These are phyloP conservation scores for Colletotrichum magnum DNA, from an alignment of 2,329 filamentous ascomycete species.

Conservation along the genomic window DNA sequence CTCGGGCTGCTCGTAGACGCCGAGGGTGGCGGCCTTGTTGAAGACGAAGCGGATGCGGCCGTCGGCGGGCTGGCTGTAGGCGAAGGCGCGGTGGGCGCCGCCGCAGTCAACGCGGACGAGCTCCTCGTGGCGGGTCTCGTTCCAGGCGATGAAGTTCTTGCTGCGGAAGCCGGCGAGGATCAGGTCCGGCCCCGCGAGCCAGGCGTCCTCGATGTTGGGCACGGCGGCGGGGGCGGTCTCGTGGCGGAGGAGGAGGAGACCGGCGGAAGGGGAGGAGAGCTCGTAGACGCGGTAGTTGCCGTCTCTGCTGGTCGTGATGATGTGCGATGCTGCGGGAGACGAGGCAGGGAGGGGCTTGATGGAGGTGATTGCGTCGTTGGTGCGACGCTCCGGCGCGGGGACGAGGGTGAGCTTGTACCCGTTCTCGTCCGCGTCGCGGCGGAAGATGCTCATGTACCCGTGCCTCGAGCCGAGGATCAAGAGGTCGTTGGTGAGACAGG, in stretches of 20 bases:
- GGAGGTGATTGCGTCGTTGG: slow-evolving; percentile 76
- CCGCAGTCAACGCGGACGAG: slow-evolving; percentile 84
- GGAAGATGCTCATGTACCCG: slow-evolving; percentile 62
- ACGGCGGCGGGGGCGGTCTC: slow-evolving; percentile 79
- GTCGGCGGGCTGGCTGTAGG: slow-evolving; percentile 51
- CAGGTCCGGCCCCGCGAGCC: slow-evolving; percentile 71
- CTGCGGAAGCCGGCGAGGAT: slow-evolving; percentile 86
- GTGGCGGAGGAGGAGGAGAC: slow-evolving; percentile 73
- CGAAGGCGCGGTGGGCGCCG: slow-evolving; percentile 85
- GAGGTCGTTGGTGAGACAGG: slow-evolving; percentile 55
- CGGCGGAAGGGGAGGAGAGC: slow-evolving; percentile 51
- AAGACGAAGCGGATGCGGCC: slow-evolving; percentile 73
- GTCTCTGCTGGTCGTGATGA: slow-evolving; percentile 83
- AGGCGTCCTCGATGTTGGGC: slow-evolving; percentile 81
- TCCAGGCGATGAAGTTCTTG: slow-evolving; percentile 85
- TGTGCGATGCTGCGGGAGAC: slow-evolving; percentile 51
- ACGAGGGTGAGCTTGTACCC: slow-evolving; percentile 48
- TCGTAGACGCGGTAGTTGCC: slow-evolving; percentile 79
- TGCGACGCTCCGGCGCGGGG: slow-evolving; percentile 56
- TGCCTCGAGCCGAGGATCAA: slow-evolving; percentile 69
- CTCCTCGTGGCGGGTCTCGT: slow-evolving; percentile 79
- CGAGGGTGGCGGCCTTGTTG: slow-evolving; percentile 75
- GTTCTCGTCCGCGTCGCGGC: slow-evolving; percentile 42
- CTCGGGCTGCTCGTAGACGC: slow-evolving; percentile 59
- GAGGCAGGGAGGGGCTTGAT: slow-evolving; percentile 64